Percentiles rank a stretch among this genome's conserved stretches.
phyloP scores from a whole-genome alignment of 78 protist species.

The Polysphondylium violaceum region DNA sequence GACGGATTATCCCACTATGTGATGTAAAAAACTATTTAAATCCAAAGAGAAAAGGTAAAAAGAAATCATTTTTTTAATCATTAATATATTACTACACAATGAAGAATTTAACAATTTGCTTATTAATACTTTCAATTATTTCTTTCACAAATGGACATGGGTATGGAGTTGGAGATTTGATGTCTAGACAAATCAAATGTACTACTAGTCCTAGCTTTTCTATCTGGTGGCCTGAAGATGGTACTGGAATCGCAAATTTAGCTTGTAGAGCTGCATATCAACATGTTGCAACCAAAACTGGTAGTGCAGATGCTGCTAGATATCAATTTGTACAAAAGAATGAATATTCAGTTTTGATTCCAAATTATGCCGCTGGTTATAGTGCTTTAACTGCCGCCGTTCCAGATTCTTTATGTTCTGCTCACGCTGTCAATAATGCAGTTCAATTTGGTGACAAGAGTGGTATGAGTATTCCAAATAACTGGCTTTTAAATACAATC shows the following conservation, averaged over 20 bases:
- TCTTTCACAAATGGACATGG: conserved; percentile 29
- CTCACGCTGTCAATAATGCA: neutral
- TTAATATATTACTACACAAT: too few relatives aligned
- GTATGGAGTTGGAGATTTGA: neutral
- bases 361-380: conserved; percentile 30
- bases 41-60: too few relatives aligned
- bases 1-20: too few relatives aligned
- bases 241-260: neutral
- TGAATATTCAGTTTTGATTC: conserved; percentile 33
- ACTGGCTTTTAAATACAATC: conserved; percentile 10
- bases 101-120: too few relatives aligned
- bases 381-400: conserved; percentile 31
- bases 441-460: conserved; percentile 7
- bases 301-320: neutral
- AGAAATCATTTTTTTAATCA: too few relatives aligned
- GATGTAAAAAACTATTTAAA: too few relatives aligned
- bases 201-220: neutral
- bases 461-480: conserved; percentile 15
- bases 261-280: conserved; percentile 32
- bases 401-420: conserved; percentile 12
- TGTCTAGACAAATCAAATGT: conserved; percentile 20
- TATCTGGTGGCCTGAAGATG: conserved; percentile 29
- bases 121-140: neutral
- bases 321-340: conserved; percentile 50
- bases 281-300: conserved; percentile 13